Percentiles rank a stretch among this genome's conserved stretches.
Evolutionary conservation across 257 asterid genomes (phyloP).

Genomic region (Striga asiatica): DNA sequence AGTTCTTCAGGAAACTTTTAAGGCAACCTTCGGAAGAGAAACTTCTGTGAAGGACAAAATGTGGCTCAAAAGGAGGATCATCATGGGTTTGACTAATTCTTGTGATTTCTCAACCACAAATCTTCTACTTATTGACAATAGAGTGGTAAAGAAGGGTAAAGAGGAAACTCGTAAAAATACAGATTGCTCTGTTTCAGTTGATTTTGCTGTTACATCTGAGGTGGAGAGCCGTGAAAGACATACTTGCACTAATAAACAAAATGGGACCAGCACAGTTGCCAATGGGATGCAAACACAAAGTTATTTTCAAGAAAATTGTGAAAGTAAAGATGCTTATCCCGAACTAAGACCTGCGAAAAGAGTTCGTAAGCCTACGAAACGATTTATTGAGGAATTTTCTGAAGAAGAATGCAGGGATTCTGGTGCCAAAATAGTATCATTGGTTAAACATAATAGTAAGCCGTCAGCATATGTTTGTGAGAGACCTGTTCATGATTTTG

Average conservation of each 20-base stretch:
- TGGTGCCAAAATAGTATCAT: constrained; percentile 33
- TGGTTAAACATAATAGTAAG: constrained; percentile 23
- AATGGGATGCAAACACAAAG: constrained; percentile 20
- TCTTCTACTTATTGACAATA: constrained; percentile 45
- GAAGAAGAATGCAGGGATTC: constrained; percentile 66
- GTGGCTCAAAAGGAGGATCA: constrained; percentile 90
- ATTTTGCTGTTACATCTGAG: constrained; percentile 33
- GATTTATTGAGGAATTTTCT: constrained; percentile 81
- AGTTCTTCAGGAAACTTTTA: constrained; percentile 90
- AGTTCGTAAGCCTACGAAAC: constrained; percentile 79
- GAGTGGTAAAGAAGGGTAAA: constrained; percentile 40
- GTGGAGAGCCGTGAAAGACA: constrained; percentile 22
- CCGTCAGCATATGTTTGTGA: constrained; percentile 26
- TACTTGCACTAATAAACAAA: constrained; percentile 21
- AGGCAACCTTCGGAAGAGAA: constrained; percentile 89
- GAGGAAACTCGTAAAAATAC: constrained; percentile 27
- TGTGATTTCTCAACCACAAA: constrained; percentile 70
- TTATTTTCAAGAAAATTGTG: constrained; percentile 26
- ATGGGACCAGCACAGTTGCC: constrained; percentile 22
- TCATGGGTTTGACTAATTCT: constrained; percentile 87
- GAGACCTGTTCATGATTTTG: constrained; percentile 32
- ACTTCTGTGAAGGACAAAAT: constrained; percentile 91
- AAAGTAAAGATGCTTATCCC: constrained; percentile 32
- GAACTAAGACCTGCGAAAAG: constrained; percentile 67
- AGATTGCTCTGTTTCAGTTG: constrained; percentile 26